A percentile compares a stretch with the other conserved stretches of the same genome.
phyloP scores from a whole-genome alignment of 2,329 filamentous ascomycete species.

The Alternaria conjuncta region DNA sequence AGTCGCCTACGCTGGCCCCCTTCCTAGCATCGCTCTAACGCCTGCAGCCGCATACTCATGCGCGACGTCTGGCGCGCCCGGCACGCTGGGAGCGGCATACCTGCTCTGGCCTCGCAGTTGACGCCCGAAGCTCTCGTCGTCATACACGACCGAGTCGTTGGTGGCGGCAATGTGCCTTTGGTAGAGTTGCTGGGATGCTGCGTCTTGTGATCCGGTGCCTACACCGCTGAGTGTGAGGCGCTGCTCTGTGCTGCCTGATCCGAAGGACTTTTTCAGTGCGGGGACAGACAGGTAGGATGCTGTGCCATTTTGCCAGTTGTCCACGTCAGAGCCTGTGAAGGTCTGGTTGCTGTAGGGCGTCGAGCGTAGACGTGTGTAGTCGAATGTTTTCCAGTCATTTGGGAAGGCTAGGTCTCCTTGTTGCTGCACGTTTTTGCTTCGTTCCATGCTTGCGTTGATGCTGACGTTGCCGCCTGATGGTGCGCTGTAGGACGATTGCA shows the following conservation, averaged over 20 bases:
- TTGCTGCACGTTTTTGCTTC: conserved; percentile 57
- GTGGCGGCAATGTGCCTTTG: conserved; percentile 61
- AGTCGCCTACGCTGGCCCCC: conserved; percentile 30
- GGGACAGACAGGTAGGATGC: conserved; percentile 61
- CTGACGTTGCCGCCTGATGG: conserved; percentile 51
- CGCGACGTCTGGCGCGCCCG: conserved; percentile 6
- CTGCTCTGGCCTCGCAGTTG: conserved; percentile 15
- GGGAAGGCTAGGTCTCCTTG: conserved; percentile 61
- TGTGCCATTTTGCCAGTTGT: conserved; percentile 64
- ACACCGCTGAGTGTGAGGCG: conserved; percentile 62
- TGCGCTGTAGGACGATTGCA: conserved; percentile 59
- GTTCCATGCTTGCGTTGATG: conserved; percentile 56
- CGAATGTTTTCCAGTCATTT: conserved; percentile 66
- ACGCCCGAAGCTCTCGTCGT: conserved; percentile 51
- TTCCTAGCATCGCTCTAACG: conserved; percentile 37
- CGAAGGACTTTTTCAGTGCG: conserved; percentile 57
- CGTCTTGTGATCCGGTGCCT: conserved; percentile 17
- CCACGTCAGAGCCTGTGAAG: conserved; percentile 51
- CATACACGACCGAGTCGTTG: conserved; percentile 61
- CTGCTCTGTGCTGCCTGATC: conserved; percentile 65
- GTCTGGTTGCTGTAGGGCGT: not conserved
- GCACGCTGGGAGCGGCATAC: conserved; percentile 4
- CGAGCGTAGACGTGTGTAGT: conserved; percentile 34
- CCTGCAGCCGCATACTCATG: conserved; percentile 31
- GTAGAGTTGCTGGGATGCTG: conserved; percentile 58